Conservation (phyloP, 78 protist species). For the Planoprotostelium fungivorum region DNA sequence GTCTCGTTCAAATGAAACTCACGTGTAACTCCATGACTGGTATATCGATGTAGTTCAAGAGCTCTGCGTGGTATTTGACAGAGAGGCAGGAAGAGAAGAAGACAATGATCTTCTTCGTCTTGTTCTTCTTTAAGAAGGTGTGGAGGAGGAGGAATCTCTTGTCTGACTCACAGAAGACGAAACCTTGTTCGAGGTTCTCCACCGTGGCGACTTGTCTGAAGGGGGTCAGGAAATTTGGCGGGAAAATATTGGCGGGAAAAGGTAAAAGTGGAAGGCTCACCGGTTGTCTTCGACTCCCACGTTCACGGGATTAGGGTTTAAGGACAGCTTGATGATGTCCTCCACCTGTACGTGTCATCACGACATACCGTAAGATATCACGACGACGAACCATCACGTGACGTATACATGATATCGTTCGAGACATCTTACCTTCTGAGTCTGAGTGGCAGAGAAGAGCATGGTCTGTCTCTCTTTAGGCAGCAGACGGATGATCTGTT, state of each 20-base stretch:
- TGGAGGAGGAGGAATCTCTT: slow-evolving; percentile 91
- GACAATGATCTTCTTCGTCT: slow-evolving; percentile 86
- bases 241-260: neutral
- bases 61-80: slow-evolving; percentile 95
- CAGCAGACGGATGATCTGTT: slow-evolving; percentile 81
- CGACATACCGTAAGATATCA: neutral
- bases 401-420: neutral
- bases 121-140: slow-evolving; percentile 94
- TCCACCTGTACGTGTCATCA: slow-evolving; percentile 31
- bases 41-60: slow-evolving; percentile 97
- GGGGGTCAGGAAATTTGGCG: neutral
- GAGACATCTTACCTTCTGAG: slow-evolving; percentile 45
- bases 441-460: slow-evolving; percentile 98
- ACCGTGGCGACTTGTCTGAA: slow-evolving; percentile 59
- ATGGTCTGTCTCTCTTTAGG: slow-evolving; percentile 94
- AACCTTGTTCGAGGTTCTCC: slow-evolving; percentile 92
- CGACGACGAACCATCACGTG: neutral
- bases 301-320: slow-evolving; percentile 69
- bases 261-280: slow-evolving; percentile 15
- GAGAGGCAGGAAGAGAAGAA: slow-evolving; percentile 78
- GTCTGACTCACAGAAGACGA: slow-evolving; percentile 86
- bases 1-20: neutral
- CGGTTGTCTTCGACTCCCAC: slow-evolving; percentile 77
- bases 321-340: slow-evolving; percentile 88
- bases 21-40: slow-evolving; percentile 95